Evolutionary conservation across 257 asterid genomes (phyloP).

Genomic region (Verbascum thapsus): DNA sequence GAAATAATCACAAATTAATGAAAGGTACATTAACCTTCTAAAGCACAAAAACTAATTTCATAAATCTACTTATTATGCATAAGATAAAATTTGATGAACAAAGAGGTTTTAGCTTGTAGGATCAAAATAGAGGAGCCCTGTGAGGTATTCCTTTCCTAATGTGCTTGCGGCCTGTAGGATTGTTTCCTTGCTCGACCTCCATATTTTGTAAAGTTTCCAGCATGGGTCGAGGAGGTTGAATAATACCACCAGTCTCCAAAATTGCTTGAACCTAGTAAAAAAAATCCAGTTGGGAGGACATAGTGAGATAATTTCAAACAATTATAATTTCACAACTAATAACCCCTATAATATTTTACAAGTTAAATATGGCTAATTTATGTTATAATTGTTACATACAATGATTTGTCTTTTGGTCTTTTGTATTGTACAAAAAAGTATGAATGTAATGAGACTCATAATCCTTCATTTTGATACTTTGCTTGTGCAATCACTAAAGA

Average conservation of each 20-base stretch:
- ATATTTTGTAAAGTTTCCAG: neutral
- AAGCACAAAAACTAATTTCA: neutral
- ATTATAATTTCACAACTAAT: too few relatives aligned
- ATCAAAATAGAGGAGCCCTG: too few relatives aligned
- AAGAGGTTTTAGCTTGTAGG: too few relatives aligned
- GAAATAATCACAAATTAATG: neutral
- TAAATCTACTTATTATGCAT: neutral
- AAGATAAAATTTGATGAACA: neutral
- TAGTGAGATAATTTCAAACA: too few relatives aligned
- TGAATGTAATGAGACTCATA: too few relatives aligned
- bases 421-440: too few relatives aligned
- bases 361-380: neutral
- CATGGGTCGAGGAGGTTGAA: neutral
- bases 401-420: too few relatives aligned
- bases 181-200: neutral
- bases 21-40: neutral
- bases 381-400: neutral
- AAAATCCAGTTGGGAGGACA: neutral
- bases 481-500: too few relatives aligned
- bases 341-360: too few relatives aligned
- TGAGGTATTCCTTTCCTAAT: too few relatives aligned
- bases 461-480: too few relatives aligned
- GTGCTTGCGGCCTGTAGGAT: conserved; percentile 13
- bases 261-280: conserved; percentile 23
- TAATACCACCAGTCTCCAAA: neutral